Evolutionary conservation across 768 basidiomycete genomes (phyloP).

Genomic region (Mycena filopes): DNA sequence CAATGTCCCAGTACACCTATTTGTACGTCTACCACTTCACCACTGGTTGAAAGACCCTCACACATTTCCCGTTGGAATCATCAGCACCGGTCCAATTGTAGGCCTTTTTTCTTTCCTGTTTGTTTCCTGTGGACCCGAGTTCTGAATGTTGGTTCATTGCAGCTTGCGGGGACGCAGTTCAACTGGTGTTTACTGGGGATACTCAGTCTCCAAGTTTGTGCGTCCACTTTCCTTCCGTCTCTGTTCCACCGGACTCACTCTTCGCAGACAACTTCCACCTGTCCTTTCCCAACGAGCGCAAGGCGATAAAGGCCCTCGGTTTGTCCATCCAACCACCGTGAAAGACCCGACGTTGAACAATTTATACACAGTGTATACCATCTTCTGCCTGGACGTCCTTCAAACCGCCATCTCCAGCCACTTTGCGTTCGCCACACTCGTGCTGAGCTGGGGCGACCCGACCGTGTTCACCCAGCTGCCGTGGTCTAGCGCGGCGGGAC

Average conservation of each 20-base stretch:
- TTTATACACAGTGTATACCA: constrained; percentile 19
- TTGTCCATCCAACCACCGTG: neutral
- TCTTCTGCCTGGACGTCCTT: constrained; percentile 33
- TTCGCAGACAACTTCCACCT: neutral
- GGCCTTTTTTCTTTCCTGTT: neutral
- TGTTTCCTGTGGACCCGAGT: neutral
- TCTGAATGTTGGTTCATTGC: neutral
- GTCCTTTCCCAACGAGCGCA: neutral
- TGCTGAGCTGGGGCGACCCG: constrained; percentile 34
- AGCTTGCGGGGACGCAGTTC: constrained; percentile 13
- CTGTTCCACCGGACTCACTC: neutral
- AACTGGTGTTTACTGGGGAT: constrained; percentile 17
- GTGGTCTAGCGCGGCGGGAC: constrained; percentile 32
- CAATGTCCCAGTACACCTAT: too few species aligned
- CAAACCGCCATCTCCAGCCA: constrained; percentile 36
- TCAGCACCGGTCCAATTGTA: neutral
- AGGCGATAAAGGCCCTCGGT: constrained; percentile 1
- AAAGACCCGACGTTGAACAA: neutral
- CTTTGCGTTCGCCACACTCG: constrained; percentile 33
- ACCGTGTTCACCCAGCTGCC: constrained; percentile 25
- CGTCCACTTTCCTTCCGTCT: neutral
- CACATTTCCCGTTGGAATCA: neutral
- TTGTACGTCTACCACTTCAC: too few species aligned
- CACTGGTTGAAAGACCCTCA: neutral
- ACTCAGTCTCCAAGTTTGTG: constrained; percentile 17